Base-by-base conservation (phyloP, 768 basidiomycete genomes). In the Bullera alba region DNA sequence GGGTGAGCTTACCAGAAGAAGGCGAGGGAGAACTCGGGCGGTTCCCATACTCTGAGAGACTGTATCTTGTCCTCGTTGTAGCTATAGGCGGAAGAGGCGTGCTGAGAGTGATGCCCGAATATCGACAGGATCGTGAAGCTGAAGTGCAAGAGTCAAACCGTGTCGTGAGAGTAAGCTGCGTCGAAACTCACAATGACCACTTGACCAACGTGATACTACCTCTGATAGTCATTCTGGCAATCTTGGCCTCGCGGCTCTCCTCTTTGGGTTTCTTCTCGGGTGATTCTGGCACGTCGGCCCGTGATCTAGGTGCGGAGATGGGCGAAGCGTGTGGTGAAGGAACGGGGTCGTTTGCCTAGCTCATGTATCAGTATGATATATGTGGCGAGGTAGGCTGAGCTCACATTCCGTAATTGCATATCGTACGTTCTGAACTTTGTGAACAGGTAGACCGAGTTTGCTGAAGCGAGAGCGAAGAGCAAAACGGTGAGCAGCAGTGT, bases 391-490 rank as follows among this genome's bases (percentile, higher is more conserved):
- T 4, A 41, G 19, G 19, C 17, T 16, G 10, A 39, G 44, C 63
- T 46, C 39, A 67, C 70, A 22, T 58, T 53, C 7, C 70, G 58
- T 22, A 65, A 53, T 36, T 65, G 66, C 60, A 72, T 62, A 46
- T 72, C 70, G 45, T 72, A 72, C 7, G 57, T 65, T 42, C 68
- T 61, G 43, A 65, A 66, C 10, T 62, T 48, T 2, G 64, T 66
- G 59, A 72, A 69, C 10, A 72, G 60, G 51, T 68, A 68, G 35
- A 57, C 50, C 2, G 70, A 60, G 42, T 72, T 72, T 8, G 60
- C 60, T 4, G 52, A 25, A 0, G 65, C 50, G 19, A 72, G 22
- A 1, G 62, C 27, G 14, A 72, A 42, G 2, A 70, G 28, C 17
- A 63, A 7, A 17, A 53, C 54, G 17, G 52, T 37, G 17, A 58